Conservation (phyloP, 495 filamentous ascomycete species). For the Polyplosphaeria fusca region DNA sequence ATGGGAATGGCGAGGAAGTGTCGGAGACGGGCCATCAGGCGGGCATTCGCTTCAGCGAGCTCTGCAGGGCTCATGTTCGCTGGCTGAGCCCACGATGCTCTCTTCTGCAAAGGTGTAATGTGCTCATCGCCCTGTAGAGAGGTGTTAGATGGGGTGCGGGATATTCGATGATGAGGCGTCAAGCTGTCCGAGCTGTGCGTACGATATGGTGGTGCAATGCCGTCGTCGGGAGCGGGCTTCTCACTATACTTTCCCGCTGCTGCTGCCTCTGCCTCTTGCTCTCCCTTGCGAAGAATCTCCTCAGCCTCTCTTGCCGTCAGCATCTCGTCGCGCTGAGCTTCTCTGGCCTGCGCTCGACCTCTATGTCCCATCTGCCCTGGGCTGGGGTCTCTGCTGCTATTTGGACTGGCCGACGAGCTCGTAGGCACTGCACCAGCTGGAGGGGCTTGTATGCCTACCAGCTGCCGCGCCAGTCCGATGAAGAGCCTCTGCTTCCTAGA, state of each 20-base stretch:
- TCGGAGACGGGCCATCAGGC: slow-evolving; percentile 78
- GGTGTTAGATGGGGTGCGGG: slow-evolving; percentile 9
- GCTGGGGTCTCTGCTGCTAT: slow-evolving; percentile 43
- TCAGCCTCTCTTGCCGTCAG: slow-evolving; percentile 68
- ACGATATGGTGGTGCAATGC: slow-evolving; percentile 8
- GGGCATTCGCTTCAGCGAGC: slow-evolving; percentile 72
- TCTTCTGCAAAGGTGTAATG: slow-evolving; percentile 43
- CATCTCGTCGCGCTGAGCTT: slow-evolving; percentile 54
- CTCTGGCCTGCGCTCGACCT: slow-evolving; percentile 36
- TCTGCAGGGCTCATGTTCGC: slow-evolving; percentile 65
- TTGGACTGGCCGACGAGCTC: slow-evolving; percentile 30
- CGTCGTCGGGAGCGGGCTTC: slow-evolving; percentile 38
- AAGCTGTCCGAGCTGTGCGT: slow-evolving; percentile 15
- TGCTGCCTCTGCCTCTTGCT: slow-evolving; percentile 67
- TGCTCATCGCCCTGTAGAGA: slow-evolving; percentile 37
- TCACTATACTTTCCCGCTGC: slow-evolving; percentile 61
- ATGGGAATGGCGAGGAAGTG: slow-evolving; percentile 86
- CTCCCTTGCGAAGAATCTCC: slow-evolving; percentile 66
- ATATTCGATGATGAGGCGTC: background rate
- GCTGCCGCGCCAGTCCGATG: slow-evolving; percentile 73
- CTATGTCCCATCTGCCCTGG: slow-evolving; percentile 35
- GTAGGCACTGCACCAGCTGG: slow-evolving; percentile 37
- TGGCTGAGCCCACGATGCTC: slow-evolving; percentile 51
- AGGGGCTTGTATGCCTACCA: slow-evolving; percentile 80
- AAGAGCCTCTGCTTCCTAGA: slow-evolving; percentile 80